These are phyloP conservation scores for Shiraia sp. DNA, from an alignment of 2,329 filamentous ascomycete species.

Conservation along the genomic window DNA sequence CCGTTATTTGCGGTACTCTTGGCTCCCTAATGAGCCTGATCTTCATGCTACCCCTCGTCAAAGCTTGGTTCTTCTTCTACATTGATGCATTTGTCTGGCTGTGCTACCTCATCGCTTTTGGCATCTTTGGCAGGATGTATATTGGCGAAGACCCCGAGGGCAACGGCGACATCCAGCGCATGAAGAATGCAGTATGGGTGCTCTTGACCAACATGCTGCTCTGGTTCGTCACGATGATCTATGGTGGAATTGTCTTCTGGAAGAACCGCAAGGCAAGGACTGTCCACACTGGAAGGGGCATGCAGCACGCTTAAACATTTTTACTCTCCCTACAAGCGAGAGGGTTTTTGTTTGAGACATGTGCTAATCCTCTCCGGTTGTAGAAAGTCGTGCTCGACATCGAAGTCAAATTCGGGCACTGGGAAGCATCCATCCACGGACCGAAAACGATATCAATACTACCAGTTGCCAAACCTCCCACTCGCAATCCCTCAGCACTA, in stretches of 20 bases:
- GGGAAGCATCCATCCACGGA: neutral
- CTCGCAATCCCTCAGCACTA: neutral
- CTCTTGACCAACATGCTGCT: constrained; percentile 74
- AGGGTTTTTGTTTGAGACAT: neutral
- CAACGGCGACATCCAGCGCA: constrained; percentile 66
- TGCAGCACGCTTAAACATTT: constrained; percentile 25
- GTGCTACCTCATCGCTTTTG: constrained; percentile 81
- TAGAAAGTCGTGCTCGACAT: constrained; percentile 7
- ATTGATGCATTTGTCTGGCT: constrained; percentile 74
- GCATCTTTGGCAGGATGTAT: constrained; percentile 81
- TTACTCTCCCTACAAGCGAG: neutral
- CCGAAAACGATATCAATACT: neutral
- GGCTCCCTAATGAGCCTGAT: constrained; percentile 48
- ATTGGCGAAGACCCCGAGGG: constrained; percentile 70
- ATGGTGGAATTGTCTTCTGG: constrained; percentile 62
- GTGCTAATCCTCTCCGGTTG: constrained; percentile 2
- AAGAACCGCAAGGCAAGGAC: constrained; percentile 36
- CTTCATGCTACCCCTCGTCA: constrained; percentile 65
- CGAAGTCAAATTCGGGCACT: constrained; percentile 5
- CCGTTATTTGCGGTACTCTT: constrained; percentile 45
- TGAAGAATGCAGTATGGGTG: constrained; percentile 88
- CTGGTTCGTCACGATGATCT: constrained; percentile 69
- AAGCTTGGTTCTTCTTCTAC: constrained; percentile 58
- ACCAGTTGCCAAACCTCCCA: neutral
- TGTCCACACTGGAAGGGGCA: constrained; percentile 20